A percentile compares a stretch with the other conserved stretches of the same genome.
Conservation (phyloP, 2,329 filamentous ascomycete genomes). For the Tolypocladium guangdongense region DNA sequence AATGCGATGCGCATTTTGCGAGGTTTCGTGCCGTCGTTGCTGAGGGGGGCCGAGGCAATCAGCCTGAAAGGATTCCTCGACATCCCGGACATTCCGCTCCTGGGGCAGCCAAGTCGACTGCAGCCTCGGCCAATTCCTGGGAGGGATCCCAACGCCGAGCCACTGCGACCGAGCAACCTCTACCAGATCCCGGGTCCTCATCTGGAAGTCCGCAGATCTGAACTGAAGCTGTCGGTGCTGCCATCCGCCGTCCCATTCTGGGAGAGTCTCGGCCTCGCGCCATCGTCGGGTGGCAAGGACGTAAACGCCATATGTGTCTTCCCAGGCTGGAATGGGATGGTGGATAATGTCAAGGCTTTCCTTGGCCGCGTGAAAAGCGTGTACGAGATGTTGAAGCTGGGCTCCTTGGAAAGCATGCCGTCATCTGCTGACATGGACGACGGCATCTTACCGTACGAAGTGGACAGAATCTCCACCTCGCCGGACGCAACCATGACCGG, state of each 20-base stretch:
- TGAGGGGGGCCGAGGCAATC: conserved; percentile 29
- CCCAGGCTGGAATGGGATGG: conserved; percentile 53
- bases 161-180: conserved; percentile 38
- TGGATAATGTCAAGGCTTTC: conserved; percentile 50
- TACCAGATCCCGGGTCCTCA: conserved; percentile 59
- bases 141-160: conserved; percentile 30
- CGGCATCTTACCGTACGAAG: conserved; percentile 38
- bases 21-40: conserved; percentile 30
- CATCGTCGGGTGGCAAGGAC: conserved; percentile 60
- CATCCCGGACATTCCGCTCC: conserved; percentile 43
- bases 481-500: conserved; percentile 29
- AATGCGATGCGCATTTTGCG: conserved; percentile 38
- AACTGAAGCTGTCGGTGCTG: conserved; percentile 59
- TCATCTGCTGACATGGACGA: conserved; percentile 27
- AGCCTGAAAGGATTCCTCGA: conserved; percentile 39
- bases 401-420: conserved; percentile 45
- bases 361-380: conserved; percentile 55
- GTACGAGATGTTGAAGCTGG: conserved; percentile 66
- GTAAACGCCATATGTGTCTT: conserved; percentile 60
- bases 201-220: conserved; percentile 59
- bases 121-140: conserved; percentile 36
- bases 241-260: conserved; percentile 69
- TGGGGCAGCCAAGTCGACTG: conserved; percentile 40
- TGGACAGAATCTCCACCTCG: conserved; percentile 32
- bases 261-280: conserved; percentile 68